Evolutionary conservation across 2,329 filamentous ascomycete genomes (phyloP), one percentile per base, ranked within the genome.

Genomic region (Colletotrichum melonis): DNA sequence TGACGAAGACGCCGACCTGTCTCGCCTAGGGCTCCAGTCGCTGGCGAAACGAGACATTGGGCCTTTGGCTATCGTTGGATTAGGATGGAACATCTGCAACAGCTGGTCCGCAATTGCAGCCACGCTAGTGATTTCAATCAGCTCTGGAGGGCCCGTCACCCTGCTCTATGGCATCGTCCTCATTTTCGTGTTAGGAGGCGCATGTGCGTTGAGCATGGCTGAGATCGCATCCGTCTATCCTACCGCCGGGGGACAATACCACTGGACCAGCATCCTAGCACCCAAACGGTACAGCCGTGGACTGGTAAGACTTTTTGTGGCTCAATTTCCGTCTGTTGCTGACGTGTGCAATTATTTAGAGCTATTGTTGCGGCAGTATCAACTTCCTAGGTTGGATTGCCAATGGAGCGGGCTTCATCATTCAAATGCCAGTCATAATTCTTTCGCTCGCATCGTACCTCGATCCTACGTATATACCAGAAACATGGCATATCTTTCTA

Each of bases 241-340:
- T 0, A 83, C 82, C 4, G 82, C 82, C 0, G 82, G 82, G 2
- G 82, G 82, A 3, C 82, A 84, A 59, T 84, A 83, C 67, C 81
- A 84, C 30, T 83, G 81, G 78, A 80, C 81, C 1, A 78, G 76
- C 16, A 80, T 82, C 7, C 70, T 80, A 22, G 76, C 78, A 5
- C 78, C 79, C 38, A 78, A 24, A 16, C 52, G 30, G 9, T 38
- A 16, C n/a, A 72, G 69, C 7, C 69, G 69, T 5, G 65, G 67
- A 19, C 30, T 69, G 1, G 69, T 72, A 9, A 59, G 65, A 38
- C 0, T 28, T 2, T 1, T 4, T 0, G 0, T 7, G 5, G 11
- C 3, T 2, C 4, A 11, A 19, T 30, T 4, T 5, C 4, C 22
- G 5, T 16, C 4, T 30, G 8, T 5, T 60, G 58, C 6, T n/a